Evolutionary conservation across 805 yeast species (phyloP).

Genomic region (Blastobotrys americana): DNA sequence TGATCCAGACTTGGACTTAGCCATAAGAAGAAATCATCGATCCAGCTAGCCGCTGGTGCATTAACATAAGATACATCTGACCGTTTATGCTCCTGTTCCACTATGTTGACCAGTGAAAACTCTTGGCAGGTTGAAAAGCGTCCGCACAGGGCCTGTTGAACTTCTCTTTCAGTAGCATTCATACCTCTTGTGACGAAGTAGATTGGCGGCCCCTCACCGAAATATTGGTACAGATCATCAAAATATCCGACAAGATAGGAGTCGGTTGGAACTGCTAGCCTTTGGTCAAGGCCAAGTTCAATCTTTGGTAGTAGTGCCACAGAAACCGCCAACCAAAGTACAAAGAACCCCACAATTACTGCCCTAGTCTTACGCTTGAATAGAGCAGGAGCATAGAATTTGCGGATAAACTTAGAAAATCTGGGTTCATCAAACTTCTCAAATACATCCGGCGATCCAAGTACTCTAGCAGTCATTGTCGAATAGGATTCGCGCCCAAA

Average conservation of each 20-base stretch:
- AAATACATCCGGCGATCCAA: conserved; percentile 16
- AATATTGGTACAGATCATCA: conserved; percentile 60
- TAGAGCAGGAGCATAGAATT: conserved; percentile 53
- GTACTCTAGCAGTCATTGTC: conserved; percentile 14
- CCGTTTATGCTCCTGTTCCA: conserved; percentile 78
- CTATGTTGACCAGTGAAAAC: conserved; percentile 66
- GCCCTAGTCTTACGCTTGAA: conserved; percentile 40
- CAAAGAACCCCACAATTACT: conserved; percentile 46
- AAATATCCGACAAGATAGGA: conserved; percentile 80
- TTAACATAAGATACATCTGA: conserved; percentile 55
- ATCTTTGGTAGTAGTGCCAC: conserved; percentile 62
- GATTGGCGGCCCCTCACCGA: conserved; percentile 87
- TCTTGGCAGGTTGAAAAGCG: conserved; percentile 78
- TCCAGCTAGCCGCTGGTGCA: conserved; percentile 87
- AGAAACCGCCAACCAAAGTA: conserved; percentile 60
- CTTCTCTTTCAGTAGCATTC: conserved; percentile 51
- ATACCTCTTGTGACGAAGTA: conserved; percentile 71
- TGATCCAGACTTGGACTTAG: conserved; percentile 78
- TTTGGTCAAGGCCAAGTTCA: conserved; percentile 78
- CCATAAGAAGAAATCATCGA: conserved; percentile 85
- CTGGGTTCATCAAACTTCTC: conserved; percentile 26
- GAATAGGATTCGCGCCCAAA: conserved; percentile 11
- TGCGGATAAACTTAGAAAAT: conserved; percentile 38
- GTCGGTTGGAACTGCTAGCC: conserved; percentile 75
- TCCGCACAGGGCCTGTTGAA: conserved; percentile 78